Base-by-base conservation (phyloP, 2,329 filamentous ascomycete species). In the Colletotrichum plurivorum region DNA sequence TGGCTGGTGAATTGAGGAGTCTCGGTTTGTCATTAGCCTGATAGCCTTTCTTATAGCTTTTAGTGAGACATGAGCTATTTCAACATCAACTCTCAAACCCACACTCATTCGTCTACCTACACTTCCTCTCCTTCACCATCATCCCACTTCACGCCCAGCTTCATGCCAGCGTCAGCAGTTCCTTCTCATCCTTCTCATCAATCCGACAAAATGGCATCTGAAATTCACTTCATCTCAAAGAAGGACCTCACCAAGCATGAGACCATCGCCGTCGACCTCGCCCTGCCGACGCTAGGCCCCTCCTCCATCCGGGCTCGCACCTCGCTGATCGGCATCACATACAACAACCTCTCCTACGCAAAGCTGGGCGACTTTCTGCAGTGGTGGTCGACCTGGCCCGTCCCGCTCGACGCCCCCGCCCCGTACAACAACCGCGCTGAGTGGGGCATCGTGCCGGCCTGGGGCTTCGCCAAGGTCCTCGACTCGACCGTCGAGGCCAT, bases 361-460 rank as follows among this genome's bases (percentile, higher is more conserved):
- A 73, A 71, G 15, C 25, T 75, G 0, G 79, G 78, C 20, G 71
- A 72, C 5, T 25, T 75, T 3, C 66, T 77, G 5, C 48, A 72
- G 52, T 80, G 78, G 78, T 87, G 84, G 83, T 78, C 81, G 69
- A 74, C 81, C 8, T 85, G 84, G 72, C 84, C 81, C 0, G 76
- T 83, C 0, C 84, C 83, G 0, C 13, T 70, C 0, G 72, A 73
- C 18, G 77, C 78, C 1, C 78, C 77, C 5, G 71, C 75, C 0
- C 76, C 77, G 4, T 79, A 76, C 45, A 79, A 81, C 71, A 77
- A 85, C 71, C 39, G 58, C 4, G 52, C 74, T 2, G 72, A 73
- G n/a, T 86, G 83, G 76, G 84, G 83, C 4, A 82, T 84, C 67
- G 82, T 83, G 13, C 81, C 82, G 48, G 82, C 79, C n/a, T 87